Percentiles rank a stretch among this genome's conserved stretches.
phyloP scores from a whole-genome alignment of 2,329 filamentous ascomycete species.

The Xylaria sp. region DNA sequence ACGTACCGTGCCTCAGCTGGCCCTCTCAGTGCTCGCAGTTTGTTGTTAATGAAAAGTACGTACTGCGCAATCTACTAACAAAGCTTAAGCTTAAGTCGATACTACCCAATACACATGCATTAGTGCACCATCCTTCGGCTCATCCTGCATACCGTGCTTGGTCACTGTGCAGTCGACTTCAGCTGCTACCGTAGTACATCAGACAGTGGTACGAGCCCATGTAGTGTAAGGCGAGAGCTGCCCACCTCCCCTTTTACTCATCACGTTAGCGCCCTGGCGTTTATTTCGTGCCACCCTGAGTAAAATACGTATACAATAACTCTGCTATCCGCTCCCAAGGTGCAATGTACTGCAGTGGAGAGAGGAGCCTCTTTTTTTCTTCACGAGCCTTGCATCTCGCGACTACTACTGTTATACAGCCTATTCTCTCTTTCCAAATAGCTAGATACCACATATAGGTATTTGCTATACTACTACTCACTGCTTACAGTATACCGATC shows the following conservation, averaged over 20 bases:
- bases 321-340: too few species aligned
- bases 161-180: neutral
- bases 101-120: conserved; percentile 6
- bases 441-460: neutral
- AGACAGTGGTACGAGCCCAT: conserved; percentile 28
- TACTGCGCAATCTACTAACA: neutral
- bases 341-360: neutral
- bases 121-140: conserved; percentile 7
- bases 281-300: conserved; percentile 5
- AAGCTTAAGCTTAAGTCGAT: conserved; percentile 17
- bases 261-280: conserved; percentile 26
- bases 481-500: neutral
- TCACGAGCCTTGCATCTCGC: conserved; percentile 30
- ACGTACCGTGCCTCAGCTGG: too few species aligned
- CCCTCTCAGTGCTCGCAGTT: too few species aligned
- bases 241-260: conserved; percentile 28
- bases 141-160: neutral
- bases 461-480: conserved; percentile 7
- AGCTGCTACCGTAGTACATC: neutral
- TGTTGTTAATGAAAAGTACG: too few species aligned
- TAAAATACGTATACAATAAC: neutral
- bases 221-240: conserved; percentile 12
- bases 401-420: neutral
- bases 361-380: conserved; percentile 21
- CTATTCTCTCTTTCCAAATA: neutral